Conservation (phyloP, 2,329 filamentous ascomycete genomes). For the Xylariomycetidae sp. region DNA sequence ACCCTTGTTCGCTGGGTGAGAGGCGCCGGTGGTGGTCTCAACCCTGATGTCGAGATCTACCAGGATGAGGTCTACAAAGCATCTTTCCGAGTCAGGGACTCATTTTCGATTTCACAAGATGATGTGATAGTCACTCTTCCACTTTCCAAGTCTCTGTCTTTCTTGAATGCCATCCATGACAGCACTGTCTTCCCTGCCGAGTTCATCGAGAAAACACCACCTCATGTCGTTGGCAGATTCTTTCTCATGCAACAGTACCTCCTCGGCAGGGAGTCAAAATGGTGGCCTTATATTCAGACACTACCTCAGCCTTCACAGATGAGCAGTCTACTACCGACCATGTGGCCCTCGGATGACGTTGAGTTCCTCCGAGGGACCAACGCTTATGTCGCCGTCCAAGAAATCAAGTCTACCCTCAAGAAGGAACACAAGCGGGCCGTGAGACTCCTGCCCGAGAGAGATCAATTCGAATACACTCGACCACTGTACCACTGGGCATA, state of each 20-base stretch:
- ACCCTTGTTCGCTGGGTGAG: constrained; percentile 46
- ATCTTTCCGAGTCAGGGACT: constrained; percentile 47
- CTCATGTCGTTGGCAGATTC: constrained; percentile 61
- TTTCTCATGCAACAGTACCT: constrained; percentile 67
- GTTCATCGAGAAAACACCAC: constrained; percentile 46
- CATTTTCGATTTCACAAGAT: constrained; percentile 24
- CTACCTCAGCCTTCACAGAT: constrained; percentile 57
- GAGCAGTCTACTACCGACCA: constrained; percentile 53
- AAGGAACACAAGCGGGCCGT: constrained; percentile 41
- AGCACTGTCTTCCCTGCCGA: constrained; percentile 39
- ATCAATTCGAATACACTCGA: constrained; percentile 35
- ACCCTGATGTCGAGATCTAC: constrained; percentile 49
- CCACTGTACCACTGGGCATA: constrained; percentile 60
- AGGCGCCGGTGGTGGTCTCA: constrained; percentile 41
- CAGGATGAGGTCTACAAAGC: constrained; percentile 45
- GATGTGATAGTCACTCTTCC: constrained; percentile 50
- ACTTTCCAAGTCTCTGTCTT: constrained; percentile 51
- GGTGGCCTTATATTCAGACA: constrained; percentile 63
- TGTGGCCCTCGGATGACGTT: constrained; percentile 59
- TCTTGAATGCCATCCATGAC: constrained; percentile 49
- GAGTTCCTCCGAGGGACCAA: constrained; percentile 41
- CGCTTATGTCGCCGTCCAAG: constrained; percentile 24
- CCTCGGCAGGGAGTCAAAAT: constrained; percentile 53
- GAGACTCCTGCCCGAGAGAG: constrained; percentile 30
- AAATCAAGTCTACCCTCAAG: constrained; percentile 41